Evolutionary conservation across 495 filamentous ascomycete genomes (phyloP), one percentile per base, ranked within the genome.

Genomic region (Hypomontagnella submonticulosa): DNA sequence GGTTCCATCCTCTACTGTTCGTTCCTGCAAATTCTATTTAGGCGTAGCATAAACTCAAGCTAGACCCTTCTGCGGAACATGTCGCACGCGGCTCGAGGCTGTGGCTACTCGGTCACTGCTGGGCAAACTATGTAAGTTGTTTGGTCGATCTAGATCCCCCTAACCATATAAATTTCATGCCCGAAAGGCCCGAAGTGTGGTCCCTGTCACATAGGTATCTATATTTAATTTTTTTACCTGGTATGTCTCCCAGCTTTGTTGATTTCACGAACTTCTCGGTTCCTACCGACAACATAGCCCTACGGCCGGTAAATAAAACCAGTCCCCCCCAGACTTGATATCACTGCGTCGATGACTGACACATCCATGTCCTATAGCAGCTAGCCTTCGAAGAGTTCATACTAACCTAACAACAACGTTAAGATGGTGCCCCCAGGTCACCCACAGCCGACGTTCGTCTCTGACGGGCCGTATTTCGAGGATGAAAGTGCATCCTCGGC

Each of bases 371-470:
- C 11, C 10, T 44, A 34, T 50, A 47, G 38, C 19, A 23, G 38
- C 30, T 38, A 32, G n/a, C 32, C 5, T 44, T n/a, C 16, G 38
- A 54, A 46, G 32, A 18, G n/a, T 41, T 16, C 12, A 30, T 15
- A n/a, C 20, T 52, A 6, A 27, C 23, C 65, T 69, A 44, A 69
- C 44, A 47, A 23, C 42, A 44, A 42, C 4, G 40, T 61, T 43
- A 46, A 73, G 66, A 71, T 66, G 66, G 53, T 54, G 53, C 58
- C 69, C 40, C 49, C 69, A 43, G 56, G 71, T n/a, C 67, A 71
- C 16, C 40, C 62, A 49, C 51, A 59, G 27, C 57, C 71, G 54
- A 51, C 66, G 40, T 60, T 62, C 55, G 57, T 63, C 34, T 42
- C 65, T 27, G 69, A 71, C 52, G 59, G 65, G 41, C 13, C 59